phyloP scores from a whole-genome alignment of 352 stramenopile species.

The Paralagenidium karlingii region DNA sequence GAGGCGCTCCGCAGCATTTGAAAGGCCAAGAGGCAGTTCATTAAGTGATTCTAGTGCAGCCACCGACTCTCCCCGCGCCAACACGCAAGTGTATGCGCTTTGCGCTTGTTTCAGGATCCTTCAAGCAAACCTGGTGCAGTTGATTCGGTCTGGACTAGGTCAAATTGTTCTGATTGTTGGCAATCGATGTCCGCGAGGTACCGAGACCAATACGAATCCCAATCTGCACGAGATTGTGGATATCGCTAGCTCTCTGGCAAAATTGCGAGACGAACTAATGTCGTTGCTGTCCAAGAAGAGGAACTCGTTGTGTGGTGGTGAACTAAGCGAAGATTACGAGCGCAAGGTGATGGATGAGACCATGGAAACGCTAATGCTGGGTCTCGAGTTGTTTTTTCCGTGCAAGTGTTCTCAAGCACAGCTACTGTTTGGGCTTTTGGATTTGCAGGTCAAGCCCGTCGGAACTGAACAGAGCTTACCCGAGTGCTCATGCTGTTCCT shows the following conservation, averaged over 20 bases:
- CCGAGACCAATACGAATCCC: too few species aligned
- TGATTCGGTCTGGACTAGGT: conserved; percentile 43
- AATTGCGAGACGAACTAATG: too few species aligned
- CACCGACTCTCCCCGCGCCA: too few species aligned
- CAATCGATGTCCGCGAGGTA: too few species aligned
- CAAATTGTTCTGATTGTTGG: conserved; percentile 17
- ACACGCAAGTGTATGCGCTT: conserved; percentile 58
- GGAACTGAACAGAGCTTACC: background rate
- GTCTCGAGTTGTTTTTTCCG: conserved; percentile 83
- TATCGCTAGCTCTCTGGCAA: too few species aligned
- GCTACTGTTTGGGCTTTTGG: too few species aligned
- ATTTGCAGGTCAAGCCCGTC: conserved; percentile 7
- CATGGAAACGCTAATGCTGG: conserved; percentile 50
- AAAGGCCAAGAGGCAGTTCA: background rate
- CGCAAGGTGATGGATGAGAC: conserved; percentile 27
- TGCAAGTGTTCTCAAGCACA: conserved; percentile 47
- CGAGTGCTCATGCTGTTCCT: background rate
- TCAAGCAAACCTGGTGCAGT: conserved; percentile 56
- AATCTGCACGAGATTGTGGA: too few species aligned
- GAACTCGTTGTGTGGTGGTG: too few species aligned
- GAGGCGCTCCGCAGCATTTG: background rate
- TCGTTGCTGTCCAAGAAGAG: too few species aligned
- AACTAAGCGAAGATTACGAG: too few species aligned
- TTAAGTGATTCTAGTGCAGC: background rate
- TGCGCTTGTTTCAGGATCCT: conserved; percentile 54